Evolutionary conservation across 2,329 filamentous ascomycete genomes (phyloP).

Genomic region (Trichoderma semiorbis): DNA sequence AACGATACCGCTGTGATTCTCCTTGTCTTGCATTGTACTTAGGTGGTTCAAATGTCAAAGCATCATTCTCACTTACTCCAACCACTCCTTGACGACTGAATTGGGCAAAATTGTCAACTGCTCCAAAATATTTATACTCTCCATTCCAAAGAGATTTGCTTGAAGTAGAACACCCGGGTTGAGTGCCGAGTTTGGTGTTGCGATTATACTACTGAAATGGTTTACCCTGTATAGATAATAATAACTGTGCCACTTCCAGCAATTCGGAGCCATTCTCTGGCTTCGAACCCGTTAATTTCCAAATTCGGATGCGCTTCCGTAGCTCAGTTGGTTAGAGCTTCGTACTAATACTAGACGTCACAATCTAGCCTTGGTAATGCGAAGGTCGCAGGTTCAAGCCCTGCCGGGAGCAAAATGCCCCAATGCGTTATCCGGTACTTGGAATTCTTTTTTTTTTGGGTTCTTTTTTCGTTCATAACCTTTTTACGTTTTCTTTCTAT

Average conservation of each 20-base stretch:
- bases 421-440: neutral
- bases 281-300: neutral
- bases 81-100: neutral
- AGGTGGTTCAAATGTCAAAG: accelerated
- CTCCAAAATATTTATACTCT: neutral
- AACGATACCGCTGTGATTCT: neutral
- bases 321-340: conserved; percentile 10
- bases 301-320: neutral
- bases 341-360: neutral
- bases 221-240: neutral
- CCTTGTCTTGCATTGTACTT: neutral
- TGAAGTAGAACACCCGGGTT: neutral
- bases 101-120: neutral
- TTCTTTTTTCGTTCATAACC: neutral
- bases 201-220: neutral
- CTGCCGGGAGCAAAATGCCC: conserved; percentile 5
- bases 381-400: conserved; percentile 14
- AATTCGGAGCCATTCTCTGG: neutral
- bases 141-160: neutral
- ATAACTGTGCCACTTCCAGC: neutral
- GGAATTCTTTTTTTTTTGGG: neutral
- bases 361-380: neutral
- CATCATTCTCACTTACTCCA: neutral
- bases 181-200: neutral
- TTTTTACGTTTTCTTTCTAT: neutral